phyloP scores from a whole-genome alignment of 768 basidiomycete genomes.

The Filobasidium floriforme region DNA sequence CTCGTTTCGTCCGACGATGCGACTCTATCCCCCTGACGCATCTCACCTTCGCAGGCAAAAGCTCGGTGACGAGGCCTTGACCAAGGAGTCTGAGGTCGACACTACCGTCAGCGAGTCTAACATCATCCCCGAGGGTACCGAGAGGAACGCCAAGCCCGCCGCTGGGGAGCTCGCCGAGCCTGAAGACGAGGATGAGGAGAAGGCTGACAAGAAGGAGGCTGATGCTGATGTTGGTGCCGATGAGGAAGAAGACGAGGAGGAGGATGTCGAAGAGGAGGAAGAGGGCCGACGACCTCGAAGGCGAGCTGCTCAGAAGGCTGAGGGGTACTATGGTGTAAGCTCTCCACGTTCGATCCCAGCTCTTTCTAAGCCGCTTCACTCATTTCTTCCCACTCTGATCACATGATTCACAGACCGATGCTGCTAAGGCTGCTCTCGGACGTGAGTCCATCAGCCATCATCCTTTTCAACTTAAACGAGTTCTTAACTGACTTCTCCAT shows the following conservation, averaged over 20 bases:
- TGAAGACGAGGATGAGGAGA: background rate
- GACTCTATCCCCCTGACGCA: background rate
- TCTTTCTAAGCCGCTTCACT: background rate
- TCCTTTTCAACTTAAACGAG: background rate
- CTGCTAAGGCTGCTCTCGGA: background rate
- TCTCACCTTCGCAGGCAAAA: background rate
- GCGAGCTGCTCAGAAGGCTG: background rate
- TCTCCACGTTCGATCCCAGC: background rate
- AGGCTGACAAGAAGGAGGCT: background rate
- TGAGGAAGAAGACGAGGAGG: background rate
- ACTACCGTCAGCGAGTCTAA: background rate
- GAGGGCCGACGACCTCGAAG: background rate
- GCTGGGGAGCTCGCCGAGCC: conserved; percentile 1
- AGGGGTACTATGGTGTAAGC: background rate
- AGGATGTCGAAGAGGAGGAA: background rate
- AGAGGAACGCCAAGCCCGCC: background rate
- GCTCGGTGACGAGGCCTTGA: background rate
- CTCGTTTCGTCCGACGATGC: no score
- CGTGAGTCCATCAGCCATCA: background rate
- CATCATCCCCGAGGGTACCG: background rate
- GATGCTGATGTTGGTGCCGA: background rate
- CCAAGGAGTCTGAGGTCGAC: conserved; percentile 2
- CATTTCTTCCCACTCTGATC: background rate
- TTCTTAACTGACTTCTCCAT: background rate
- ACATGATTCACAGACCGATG: background rate